Evolutionary conservation across 352 stramenopile species (phyloP).

Genomic region (Globisporangium splendens): DNA sequence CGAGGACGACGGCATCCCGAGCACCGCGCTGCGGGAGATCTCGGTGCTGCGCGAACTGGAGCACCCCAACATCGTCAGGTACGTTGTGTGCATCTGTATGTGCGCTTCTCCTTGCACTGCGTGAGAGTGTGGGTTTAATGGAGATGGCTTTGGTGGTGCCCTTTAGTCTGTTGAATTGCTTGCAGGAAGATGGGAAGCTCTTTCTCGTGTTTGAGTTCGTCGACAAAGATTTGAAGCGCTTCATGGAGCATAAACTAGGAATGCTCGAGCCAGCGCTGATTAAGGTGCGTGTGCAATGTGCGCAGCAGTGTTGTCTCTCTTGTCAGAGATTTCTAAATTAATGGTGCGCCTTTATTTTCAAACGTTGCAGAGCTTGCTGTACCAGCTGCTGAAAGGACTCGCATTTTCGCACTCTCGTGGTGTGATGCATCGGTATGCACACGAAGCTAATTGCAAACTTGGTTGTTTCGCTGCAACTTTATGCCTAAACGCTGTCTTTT

Average conservation of each 20-base stretch:
- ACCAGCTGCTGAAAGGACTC: slow-evolving; percentile 84
- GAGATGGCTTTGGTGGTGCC: too few relatives aligned
- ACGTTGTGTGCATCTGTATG: slow-evolving; percentile 8
- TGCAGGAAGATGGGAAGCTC: slow-evolving; percentile 94
- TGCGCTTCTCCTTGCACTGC: too few relatives aligned
- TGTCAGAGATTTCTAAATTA: too few relatives aligned
- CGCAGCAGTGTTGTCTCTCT: neutral
- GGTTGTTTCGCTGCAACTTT: neutral
- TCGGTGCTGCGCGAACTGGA: slow-evolving; percentile 96
- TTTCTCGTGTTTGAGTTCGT: slow-evolving; percentile 99
- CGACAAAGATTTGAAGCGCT: slow-evolving; percentile 96
- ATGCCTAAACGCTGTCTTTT: neutral
- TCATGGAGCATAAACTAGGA: slow-evolving; percentile 90
- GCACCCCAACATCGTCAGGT: slow-evolving; percentile 98
- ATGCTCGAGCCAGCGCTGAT: slow-evolving; percentile 53
- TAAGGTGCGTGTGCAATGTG: slow-evolving; percentile 30
- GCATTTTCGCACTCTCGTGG: slow-evolving; percentile 85
- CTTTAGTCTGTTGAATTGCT: slow-evolving; percentile 88
- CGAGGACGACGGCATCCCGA: slow-evolving; percentile 99
- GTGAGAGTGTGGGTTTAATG: too few relatives aligned
- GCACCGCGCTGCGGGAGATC: slow-evolving; percentile 98
- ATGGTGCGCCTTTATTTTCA: neutral
- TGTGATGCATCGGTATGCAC: slow-evolving; percentile 80
- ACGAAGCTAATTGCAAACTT: too few relatives aligned
- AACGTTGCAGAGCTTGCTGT: slow-evolving; percentile 52